Percentiles rank a stretch among this genome's conserved stretches.
phyloP scores from a whole-genome alignment of 202 grass and related monocot genomes.

The Setaria viridis region DNA sequence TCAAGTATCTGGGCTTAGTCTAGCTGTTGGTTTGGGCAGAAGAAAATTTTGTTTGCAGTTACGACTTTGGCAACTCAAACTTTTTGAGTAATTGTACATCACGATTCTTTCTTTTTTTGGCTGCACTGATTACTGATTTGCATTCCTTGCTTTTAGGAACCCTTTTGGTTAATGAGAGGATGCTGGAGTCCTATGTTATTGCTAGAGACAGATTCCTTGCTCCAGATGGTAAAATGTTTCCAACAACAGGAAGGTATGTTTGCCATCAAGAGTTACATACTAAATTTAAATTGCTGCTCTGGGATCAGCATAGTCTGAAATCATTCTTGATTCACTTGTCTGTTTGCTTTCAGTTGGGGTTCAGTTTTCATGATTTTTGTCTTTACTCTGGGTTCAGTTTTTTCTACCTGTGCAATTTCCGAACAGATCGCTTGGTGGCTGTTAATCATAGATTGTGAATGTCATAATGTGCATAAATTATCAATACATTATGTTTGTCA shows the following conservation, averaged over 20 bases:
- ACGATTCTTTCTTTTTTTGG: background rate
- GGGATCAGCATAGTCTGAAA: background rate
- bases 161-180: constrained; percentile 97
- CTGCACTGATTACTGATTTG: constrained; percentile 12
- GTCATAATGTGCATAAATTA: background rate
- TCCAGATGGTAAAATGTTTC: constrained; percentile 97
- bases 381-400: background rate
- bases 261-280: background rate
- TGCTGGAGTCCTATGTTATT: constrained; percentile 99
- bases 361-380: background rate
- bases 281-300: background rate
- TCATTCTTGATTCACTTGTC: background rate
- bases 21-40: constrained; percentile 1
- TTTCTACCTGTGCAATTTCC: background rate
- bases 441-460: constrained; percentile 4
- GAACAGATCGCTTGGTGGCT: constrained; percentile 7
- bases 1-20: constrained; percentile 15
- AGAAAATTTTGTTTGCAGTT: background rate
- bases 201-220: constrained; percentile 94
- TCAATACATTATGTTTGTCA: background rate
- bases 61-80: background rate
- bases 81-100: constrained; percentile 3
- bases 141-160: constrained; percentile 65
- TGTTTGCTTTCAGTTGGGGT: constrained; percentile 9
- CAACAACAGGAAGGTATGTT: constrained; percentile 88